These are phyloP conservation scores for Rhodotorula sp. DNA, from an alignment of 1,284 basidiomycete species.

Conservation along the genomic window DNA sequence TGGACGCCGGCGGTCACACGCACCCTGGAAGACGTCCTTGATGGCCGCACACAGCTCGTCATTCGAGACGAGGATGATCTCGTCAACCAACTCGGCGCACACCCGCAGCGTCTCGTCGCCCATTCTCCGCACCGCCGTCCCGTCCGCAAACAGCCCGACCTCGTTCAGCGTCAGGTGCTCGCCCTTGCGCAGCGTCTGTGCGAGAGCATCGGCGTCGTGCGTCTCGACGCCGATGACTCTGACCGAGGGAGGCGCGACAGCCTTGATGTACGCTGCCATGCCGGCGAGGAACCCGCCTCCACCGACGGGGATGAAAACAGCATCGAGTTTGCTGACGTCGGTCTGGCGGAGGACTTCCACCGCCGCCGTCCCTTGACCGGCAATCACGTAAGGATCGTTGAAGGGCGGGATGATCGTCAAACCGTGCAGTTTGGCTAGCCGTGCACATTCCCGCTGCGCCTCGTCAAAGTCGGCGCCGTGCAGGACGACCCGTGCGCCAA, in stretches of 20 bases:
- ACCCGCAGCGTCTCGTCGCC: slow-evolving; percentile 94
- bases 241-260: slow-evolving; percentile 80
- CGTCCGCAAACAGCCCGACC: slow-evolving; percentile 95
- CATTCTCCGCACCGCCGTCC: slow-evolving; percentile 97
- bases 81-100: slow-evolving; percentile 81
- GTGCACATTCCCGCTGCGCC: slow-evolving; percentile 89
- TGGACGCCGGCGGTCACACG: slow-evolving; percentile 26
- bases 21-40: slow-evolving; percentile 98
- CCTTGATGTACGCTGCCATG: slow-evolving; percentile 87
- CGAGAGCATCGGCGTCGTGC: slow-evolving; percentile 90
- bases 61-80: slow-evolving; percentile 80
- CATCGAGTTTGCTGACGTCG: slow-evolving; percentile 72
- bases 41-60: slow-evolving; percentile 99
- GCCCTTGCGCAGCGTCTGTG: slow-evolving; percentile 70
- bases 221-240: slow-evolving; percentile 94
- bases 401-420: slow-evolving; percentile 94
- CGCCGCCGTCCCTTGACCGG: slow-evolving; percentile 93
- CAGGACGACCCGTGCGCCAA: slow-evolving; percentile 91
- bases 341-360: slow-evolving; percentile 91
- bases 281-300: slow-evolving; percentile 91
- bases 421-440: slow-evolving; percentile 72
- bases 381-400: slow-evolving; percentile 94
- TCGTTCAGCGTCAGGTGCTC: slow-evolving; percentile 79
- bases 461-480: slow-evolving; percentile 94
- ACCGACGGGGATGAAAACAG: slow-evolving; percentile 85